Conservation (phyloP, 2,329 filamentous ascomycete species). For the Leptographium wingfieldii region DNA sequence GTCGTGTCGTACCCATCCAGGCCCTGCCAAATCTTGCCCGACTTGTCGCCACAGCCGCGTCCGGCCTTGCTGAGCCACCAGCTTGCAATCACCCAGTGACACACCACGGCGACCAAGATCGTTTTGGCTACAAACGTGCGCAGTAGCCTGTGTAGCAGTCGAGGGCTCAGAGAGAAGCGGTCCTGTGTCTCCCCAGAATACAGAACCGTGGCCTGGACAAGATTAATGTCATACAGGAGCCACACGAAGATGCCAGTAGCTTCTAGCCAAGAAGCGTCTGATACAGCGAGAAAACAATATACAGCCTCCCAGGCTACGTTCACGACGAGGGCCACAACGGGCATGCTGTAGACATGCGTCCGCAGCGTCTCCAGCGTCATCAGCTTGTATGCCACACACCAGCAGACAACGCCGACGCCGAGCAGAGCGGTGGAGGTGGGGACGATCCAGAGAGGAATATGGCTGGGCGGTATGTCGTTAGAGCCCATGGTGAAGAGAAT, state of each 20-base stretch:
- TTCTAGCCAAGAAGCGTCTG: conserved; percentile 28
- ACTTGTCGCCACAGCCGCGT: conserved; percentile 25
- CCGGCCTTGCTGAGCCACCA: conserved; percentile 34
- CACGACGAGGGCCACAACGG: conserved; percentile 32
- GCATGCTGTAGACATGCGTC: conserved; percentile 36
- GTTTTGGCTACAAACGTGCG: conserved; percentile 16
- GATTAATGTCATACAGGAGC: conserved; percentile 34
- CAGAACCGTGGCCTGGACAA: conserved; percentile 28
- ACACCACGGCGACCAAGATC: conserved; percentile 23
- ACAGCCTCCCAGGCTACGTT: conserved; percentile 41
- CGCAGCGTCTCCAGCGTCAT: conserved; percentile 31
- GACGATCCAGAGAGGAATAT: conserved; percentile 23
- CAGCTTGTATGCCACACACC: conserved; percentile 32
- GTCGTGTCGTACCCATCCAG: conserved; percentile 31
- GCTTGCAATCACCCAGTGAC: conserved; percentile 28
- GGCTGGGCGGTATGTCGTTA: conserved; percentile 23
- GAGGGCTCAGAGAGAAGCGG: too few species aligned
- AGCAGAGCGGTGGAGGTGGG: conserved; percentile 23
- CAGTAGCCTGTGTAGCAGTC: too few species aligned
- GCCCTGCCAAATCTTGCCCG: conserved; percentile 31
- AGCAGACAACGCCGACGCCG: conserved; percentile 24
- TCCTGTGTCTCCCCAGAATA: background rate
- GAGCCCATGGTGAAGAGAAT: conserved; percentile 1
- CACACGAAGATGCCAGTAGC: conserved; percentile 31
- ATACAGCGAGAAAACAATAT: conserved; percentile 30